Conservation (phyloP, 108 stramenopile species). For the Cyclotella baltica region DNA sequence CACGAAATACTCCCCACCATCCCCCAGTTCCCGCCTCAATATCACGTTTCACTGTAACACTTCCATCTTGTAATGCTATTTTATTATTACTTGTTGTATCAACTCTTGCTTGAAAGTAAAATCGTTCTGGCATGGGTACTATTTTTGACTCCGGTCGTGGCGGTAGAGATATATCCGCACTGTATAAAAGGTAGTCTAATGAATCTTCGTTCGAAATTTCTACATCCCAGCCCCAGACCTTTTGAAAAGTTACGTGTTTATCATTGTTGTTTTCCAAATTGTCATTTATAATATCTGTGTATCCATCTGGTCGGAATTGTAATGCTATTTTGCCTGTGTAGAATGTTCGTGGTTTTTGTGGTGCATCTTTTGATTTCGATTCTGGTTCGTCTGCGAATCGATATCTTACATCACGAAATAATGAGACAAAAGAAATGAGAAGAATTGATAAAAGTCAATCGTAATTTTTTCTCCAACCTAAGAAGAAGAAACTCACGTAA, state of each 20-base stretch:
- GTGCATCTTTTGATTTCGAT: conserved; percentile 29
- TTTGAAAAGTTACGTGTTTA: conserved; percentile 28
- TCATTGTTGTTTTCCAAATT: background rate
- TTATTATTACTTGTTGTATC: background rate
- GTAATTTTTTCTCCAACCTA: background rate
- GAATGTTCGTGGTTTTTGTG: conserved; percentile 21
- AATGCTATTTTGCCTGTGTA: conserved; percentile 66
- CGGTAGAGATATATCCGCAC: conserved; percentile 59
- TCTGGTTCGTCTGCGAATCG: conserved; percentile 64
- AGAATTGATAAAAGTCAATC: background rate
- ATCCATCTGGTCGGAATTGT: conserved; percentile 59
- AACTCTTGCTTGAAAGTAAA: conserved; percentile 65
- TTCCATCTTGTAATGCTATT: conserved; percentile 61
- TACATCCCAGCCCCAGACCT: conserved; percentile 77
- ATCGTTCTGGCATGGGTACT: conserved; percentile 32
- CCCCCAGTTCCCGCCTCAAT: conserved; percentile 48
- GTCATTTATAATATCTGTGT: conserved; percentile 38
- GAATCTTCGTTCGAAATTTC: conserved; percentile 61
- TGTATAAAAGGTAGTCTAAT: conserved; percentile 63
- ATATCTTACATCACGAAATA: conserved; percentile 39
- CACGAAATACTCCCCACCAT: conserved; percentile 63
- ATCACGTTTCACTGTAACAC: conserved; percentile 69
- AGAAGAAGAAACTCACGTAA: conserved; percentile 21
- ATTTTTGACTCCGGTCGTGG: conserved; percentile 24
- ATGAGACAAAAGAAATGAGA: background rate